Conservation (phyloP, 345 rosid species). For the Atalantia buxifolia region DNA sequence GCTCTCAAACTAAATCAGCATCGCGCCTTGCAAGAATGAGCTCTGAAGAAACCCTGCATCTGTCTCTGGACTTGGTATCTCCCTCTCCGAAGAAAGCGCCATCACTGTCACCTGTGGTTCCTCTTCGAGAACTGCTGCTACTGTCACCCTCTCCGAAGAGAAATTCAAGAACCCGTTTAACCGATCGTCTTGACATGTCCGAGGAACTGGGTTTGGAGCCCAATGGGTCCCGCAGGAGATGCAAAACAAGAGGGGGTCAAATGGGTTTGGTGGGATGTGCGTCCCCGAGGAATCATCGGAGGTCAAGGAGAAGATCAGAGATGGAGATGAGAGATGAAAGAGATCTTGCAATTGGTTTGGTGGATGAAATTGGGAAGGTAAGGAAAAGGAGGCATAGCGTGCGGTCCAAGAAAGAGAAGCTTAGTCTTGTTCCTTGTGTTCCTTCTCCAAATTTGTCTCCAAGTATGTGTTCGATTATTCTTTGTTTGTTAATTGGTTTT, state of each 20-base stretch:
- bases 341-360: conserved; percentile 31
- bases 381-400: conserved; percentile 54
- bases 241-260: conserved; percentile 52
- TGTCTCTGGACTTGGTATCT: conserved; percentile 45
- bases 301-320: conserved; percentile 64
- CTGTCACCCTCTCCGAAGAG: conserved; percentile 66
- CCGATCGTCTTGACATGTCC: conserved; percentile 61
- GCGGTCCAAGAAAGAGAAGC: conserved; percentile 73
- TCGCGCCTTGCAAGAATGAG: conserved; percentile 58
- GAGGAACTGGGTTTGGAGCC: conserved; percentile 47
- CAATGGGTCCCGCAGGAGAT: conserved; percentile 45
- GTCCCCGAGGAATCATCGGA: conserved; percentile 57
- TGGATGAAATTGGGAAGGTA: conserved; percentile 47
- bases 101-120: conserved; percentile 44
- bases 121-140: conserved; percentile 58
- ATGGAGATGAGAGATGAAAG: conserved; percentile 64
- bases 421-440: conserved; percentile 37
- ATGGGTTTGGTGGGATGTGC: conserved; percentile 37
- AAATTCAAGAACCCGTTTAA: conserved; percentile 57
- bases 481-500: background rate
- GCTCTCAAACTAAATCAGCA: conserved; percentile 49
- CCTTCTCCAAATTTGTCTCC: conserved; percentile 42
- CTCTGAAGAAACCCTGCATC: conserved; percentile 25
- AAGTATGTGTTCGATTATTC: conserved; percentile 34
- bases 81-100: conserved; percentile 45